Base-by-base conservation (phyloP, 2,329 filamentous ascomycete genomes). In the Fonsecaea erecta region DNA sequence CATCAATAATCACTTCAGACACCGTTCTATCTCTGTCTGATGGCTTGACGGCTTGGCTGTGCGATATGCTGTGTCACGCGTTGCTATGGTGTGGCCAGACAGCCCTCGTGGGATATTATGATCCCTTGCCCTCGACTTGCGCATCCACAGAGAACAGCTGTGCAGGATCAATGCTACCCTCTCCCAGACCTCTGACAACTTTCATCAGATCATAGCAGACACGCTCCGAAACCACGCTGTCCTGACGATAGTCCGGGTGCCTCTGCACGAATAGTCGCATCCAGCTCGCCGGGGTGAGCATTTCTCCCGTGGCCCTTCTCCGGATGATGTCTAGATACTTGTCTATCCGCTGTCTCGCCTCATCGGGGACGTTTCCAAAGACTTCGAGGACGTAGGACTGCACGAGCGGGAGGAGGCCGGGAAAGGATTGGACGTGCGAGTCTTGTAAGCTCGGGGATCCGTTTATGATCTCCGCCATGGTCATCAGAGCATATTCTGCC, bases 281-380 rank as follows among this genome's bases (percentile, higher is more conserved):
- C 94, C 94, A 98, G 74, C 88, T 90, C 4, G 94, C 92, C 1
- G 92, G 88, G 1, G 94, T 98, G 87, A 91, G 94, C 34, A 97
- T 85, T 72, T 87, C 87, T 30, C 94, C 94, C 71, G 91, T 90
- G 0, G 94, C 93, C 18, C 94, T 85, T 77, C 89, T 89, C 63
- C 90, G 85, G 74, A 98, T 96, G 56, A 98, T 82, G 62, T 90
- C 88, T 7, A 98, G 85, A 75, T 98, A 98, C 80, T 81, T 0
- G 77, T 51, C 26, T 14, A 60, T 46, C 16, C 32, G 16, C 11
- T 21, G 21, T 76, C 9, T 86, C 2, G 6, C 34, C 2, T 46
- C 6, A 6, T 32, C 28, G 14, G 34, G 11, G 18, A n/a, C 18
- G 11, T 2, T n/a, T 8, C 1, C 34, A 32, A 24, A 37, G 3